A percentile compares a stretch with the other conserved stretches of the same genome.
phyloP scores from a whole-genome alignment of 306 rosid species.

The Cucurbita ficifolia region DNA sequence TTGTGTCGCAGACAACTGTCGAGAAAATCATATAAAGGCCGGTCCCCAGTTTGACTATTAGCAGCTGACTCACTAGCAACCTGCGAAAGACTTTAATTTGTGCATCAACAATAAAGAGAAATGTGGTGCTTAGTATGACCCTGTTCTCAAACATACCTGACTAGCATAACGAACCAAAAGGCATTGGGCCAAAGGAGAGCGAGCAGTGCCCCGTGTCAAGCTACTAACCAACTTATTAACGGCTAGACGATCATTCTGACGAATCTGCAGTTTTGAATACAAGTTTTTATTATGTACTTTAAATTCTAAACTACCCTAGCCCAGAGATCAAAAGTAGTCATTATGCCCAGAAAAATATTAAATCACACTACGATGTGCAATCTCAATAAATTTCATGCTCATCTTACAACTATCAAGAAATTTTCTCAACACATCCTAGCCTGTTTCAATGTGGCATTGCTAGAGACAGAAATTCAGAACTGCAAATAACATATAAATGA shows the following conservation, averaged over 20 bases:
- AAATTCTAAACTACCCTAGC: background rate
- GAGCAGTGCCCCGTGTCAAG: slow-evolving; percentile 84
- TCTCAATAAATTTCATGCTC: background rate
- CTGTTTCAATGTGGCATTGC: background rate
- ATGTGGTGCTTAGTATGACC: background rate
- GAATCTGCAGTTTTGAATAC: slow-evolving; percentile 49
- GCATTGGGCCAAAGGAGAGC: slow-evolving; percentile 95
- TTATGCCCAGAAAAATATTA: background rate
- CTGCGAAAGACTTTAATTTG: slow-evolving; percentile 24
- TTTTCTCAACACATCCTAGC: background rate
- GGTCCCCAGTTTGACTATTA: slow-evolving; percentile 66
- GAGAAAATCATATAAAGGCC: slow-evolving; percentile 87
- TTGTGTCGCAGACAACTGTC: slow-evolving; percentile 97
- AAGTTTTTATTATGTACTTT: background rate
- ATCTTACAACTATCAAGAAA: background rate
- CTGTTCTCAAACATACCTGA: slow-evolving; percentile 37
- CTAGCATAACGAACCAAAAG: slow-evolving; percentile 90
- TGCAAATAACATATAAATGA: background rate
- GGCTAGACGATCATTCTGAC: slow-evolving; percentile 95
- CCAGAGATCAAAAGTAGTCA: background rate
- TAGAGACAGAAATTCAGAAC: background rate
- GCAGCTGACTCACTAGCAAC: slow-evolving; percentile 78
- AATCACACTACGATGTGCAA: background rate
- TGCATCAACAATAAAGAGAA: slow-evolving; percentile 4
- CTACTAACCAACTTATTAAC: slow-evolving; percentile 97